These are phyloP conservation scores for Solanum raphanifolium DNA, from an alignment of 257 asterid genomes.

Conservation along the genomic window DNA sequence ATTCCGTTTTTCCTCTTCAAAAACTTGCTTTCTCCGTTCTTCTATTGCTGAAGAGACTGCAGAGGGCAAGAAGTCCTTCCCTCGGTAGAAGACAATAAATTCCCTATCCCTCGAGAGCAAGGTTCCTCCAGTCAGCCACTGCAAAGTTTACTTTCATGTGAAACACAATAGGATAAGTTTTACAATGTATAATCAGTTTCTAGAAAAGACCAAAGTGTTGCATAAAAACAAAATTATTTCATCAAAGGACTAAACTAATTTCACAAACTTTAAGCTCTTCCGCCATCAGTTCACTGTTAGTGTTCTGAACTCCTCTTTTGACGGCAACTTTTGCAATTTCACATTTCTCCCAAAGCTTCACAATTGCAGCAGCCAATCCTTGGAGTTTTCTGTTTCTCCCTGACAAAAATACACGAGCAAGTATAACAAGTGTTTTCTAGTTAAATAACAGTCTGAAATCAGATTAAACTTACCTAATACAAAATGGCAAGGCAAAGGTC, in stretches of 20 bases:
- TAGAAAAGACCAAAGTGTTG: neutral
- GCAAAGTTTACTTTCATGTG: constrained; percentile 39
- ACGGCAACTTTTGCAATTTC: constrained; percentile 93
- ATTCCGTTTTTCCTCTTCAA: constrained; percentile 13
- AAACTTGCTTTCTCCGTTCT: constrained; percentile 49
- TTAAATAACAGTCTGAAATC: neutral
- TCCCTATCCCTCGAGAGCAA: constrained; percentile 93
- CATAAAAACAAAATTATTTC: neutral
- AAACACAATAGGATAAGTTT: neutral
- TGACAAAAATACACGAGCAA: constrained; percentile 17
- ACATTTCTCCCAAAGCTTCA: constrained; percentile 98
- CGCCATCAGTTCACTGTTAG: constrained; percentile 84
- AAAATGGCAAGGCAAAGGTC: constrained; percentile 91
- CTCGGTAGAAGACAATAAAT: constrained; percentile 83
- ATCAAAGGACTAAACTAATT: neutral
- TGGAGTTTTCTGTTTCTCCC: constrained; percentile 90
- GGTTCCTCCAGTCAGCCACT: constrained; percentile 86
- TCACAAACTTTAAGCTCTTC: constrained; percentile 88
- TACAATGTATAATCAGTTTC: neutral
- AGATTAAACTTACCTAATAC: constrained; percentile 57
- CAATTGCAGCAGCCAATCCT: constrained; percentile 86
- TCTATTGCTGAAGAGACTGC: constrained; percentile 85
- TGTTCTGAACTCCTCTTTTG: constrained; percentile 94
- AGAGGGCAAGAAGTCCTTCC: constrained; percentile 94
- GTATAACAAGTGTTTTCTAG: neutral